Base-by-base conservation (phyloP, 2,329 filamentous ascomycete genomes). In the Alternaria panax region DNA sequence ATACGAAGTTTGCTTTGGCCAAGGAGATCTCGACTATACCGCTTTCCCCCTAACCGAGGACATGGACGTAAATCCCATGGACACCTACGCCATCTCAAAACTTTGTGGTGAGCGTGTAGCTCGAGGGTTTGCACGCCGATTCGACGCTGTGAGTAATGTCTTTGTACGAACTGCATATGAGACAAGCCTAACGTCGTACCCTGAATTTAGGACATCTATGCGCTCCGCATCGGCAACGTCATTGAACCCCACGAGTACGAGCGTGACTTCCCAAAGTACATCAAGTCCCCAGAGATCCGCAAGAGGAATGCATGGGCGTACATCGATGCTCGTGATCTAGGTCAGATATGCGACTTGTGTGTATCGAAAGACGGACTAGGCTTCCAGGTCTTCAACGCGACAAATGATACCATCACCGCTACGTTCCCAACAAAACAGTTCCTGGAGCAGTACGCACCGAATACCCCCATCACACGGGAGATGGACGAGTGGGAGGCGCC, bases 341-440 rank as follows among this genome's bases (percentile, higher is more conserved):
- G 86, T 0, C 84, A 86, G 72, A 88, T 89, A 57, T 88, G 85
- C 68, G 79, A 88, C 62, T 67, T 85, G 8, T 82, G 80, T 18
- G 79, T 88, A 5, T 64, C 81, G 60, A 85, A 82, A 64, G 80
- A 81, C 67, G 86, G 84, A 0, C 67, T 89, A 9, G 87, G 87
- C 0, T 89, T 87, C 65, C 86, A 89, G 68, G 77, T 88, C 0
- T 89, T 89, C 74, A 89, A 89, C 68, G 87, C 86, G 2, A 87
- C 86, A 0, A 89, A 89, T 67, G 82, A 87, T 66, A 85, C 81
- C 3, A 88, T 88, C 48, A 89, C 86, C 0, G 83, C 83, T 4
- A 81, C 78, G 8, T 72, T 79, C 22, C 82, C 84, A 0, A 87
- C 85, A 0, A 77, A 75, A 42, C 79, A 85, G 57, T 86, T 88